Evolutionary conservation across 2,329 filamentous ascomycete genomes (phyloP), one percentile per base, ranked within the genome.

Genomic region (Trematosphaeria pertusa): DNA sequence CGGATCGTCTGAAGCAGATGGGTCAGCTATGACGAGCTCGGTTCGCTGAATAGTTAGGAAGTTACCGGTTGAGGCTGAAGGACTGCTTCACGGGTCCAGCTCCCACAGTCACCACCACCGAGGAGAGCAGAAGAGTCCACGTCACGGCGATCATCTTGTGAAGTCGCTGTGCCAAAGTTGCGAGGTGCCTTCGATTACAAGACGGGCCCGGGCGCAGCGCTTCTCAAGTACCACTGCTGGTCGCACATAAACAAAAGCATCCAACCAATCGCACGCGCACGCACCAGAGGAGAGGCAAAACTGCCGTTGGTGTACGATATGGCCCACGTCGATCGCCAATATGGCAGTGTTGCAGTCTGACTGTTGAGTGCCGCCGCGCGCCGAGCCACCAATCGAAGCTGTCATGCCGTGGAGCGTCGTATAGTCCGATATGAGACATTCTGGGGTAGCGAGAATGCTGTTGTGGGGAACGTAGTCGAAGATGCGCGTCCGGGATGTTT

Each of bases 51-150:
- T 10, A 12, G 11, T 8, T 14, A 38, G n/a, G 10, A 19, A n/a
- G n/a, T n/a, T 45, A 49, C 46, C 46, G 41, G 12, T 45, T 49
- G 37, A 49, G 41, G 34, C 36, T 45, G 37, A 49, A 49, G 12
- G 46, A 20, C 12, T 12, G 8, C 14, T 35, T 36, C 3, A 30
- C 15, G 18, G 40, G 40, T 11, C 40, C 17, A 14, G 31, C 40
- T n/a, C 17, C 31, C 5, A 17, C n/a, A 5, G 20, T 15, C 4
- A 19, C 28, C 9, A 31, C 6, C 11, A 19, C 8, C 9, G 30
- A 3, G 3, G 20, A 33, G 3, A 34, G 5, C 3, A 24, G 8
- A 24, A 42, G 11, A 7, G 19, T 15, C 18, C 17, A n/a, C 8
- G 9, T 15, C 11, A 11, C 5, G 9, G 15, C 10, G n/a, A 33